These are phyloP conservation scores for Parascedosporium putredinis DNA, from an alignment of 2,329 filamentous ascomycete species.

Conservation along the genomic window DNA sequence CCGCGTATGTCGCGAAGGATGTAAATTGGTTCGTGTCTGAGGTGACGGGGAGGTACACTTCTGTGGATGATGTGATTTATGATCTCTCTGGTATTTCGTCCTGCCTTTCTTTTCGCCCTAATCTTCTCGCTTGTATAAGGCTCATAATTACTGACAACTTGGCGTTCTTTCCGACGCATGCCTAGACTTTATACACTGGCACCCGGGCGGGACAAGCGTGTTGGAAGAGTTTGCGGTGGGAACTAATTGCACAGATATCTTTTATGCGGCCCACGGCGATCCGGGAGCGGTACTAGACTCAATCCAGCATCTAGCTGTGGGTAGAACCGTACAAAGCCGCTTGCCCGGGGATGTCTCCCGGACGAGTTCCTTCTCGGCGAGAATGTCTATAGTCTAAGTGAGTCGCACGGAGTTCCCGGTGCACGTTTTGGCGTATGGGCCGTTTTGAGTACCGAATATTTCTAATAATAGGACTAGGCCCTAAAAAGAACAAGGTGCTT, in stretches of 20 bases:
- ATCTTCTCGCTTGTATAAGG: not conserved
- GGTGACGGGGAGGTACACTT: constrained; percentile 6
- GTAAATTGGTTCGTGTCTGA: not conserved
- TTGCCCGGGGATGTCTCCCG: not conserved
- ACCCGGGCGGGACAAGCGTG: constrained; percentile 9
- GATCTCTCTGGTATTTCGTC: not conserved
- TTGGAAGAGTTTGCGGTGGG: constrained; percentile 8
- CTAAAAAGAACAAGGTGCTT: too few relatives aligned
- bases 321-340: not conserved
- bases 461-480: too few relatives aligned
- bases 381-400: constrained; percentile 6
- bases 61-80: not conserved
- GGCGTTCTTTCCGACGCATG: too few relatives aligned
- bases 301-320: not conserved
- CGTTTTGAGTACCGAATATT: too few relatives aligned
- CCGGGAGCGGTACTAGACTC: not conserved
- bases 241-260: constrained; percentile 9
- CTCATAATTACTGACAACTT: too few relatives aligned
- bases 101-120: not conserved
- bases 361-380: constrained; percentile 5
- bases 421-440: too few relatives aligned
- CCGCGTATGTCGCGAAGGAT: not conserved
- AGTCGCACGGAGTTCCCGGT: too few relatives aligned
- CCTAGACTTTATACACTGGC: constrained; percentile 11
- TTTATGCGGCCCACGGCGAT: constrained; percentile 5